Evolutionary conservation across 257 asterid species (phyloP).

Genomic region (Penstemon newberryi): DNA sequence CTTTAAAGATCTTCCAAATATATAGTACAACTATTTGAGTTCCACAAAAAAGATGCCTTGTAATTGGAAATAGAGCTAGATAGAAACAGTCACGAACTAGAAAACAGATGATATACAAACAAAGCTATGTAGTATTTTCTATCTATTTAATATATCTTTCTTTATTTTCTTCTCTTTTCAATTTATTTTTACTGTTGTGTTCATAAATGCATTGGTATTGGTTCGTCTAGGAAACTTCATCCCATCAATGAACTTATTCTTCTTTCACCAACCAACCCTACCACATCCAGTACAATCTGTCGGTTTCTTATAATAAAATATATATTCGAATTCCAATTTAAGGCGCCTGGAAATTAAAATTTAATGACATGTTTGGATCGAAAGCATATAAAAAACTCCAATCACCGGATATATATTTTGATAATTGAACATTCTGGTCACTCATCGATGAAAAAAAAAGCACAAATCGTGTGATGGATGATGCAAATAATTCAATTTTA

Average conservation of each 20-base stretch:
- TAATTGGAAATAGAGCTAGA: not conserved
- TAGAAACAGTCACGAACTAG: not conserved
- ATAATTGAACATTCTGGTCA: too few relatives aligned
- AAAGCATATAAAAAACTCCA: too few relatives aligned
- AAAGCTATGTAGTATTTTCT: not conserved
- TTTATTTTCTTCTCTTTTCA: too few relatives aligned
- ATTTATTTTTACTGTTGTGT: not conserved
- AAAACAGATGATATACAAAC: not conserved
- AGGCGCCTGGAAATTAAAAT: conserved; percentile 22
- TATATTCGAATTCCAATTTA: conserved; percentile 26
- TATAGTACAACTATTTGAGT: too few relatives aligned
- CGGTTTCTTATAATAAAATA: conserved; percentile 8
- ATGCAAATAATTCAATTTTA: too few relatives aligned
- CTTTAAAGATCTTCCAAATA: too few relatives aligned
- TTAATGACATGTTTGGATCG: conserved; percentile 22
- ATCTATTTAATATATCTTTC: not conserved
- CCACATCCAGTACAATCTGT: not conserved
- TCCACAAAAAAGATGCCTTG: not conserved
- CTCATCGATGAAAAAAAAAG: too few relatives aligned
- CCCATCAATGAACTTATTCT: conserved; percentile 7
- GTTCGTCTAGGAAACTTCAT: not conserved
- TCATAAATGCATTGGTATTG: not conserved
- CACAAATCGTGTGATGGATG: too few relatives aligned
- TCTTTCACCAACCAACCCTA: conserved; percentile 26
- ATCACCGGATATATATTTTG: too few relatives aligned